Percentiles rank a stretch among this genome's conserved stretches.
Conservation (phyloP, 2,329 filamentous ascomycete species). For the Onygena corvina region DNA sequence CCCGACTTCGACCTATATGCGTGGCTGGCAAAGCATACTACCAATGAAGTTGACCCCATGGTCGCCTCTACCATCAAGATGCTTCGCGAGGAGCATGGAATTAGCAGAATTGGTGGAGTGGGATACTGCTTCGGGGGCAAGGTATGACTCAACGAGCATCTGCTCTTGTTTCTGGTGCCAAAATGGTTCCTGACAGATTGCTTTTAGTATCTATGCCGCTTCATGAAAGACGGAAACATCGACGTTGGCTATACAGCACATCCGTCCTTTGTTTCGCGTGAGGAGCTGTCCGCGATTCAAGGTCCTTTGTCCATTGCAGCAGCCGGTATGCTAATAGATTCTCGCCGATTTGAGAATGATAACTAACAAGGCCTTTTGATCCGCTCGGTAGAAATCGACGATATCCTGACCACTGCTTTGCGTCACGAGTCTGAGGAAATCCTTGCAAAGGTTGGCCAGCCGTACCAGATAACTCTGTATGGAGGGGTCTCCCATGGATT, state of each 20-base stretch:
- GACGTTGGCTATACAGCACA: conserved; percentile 64
- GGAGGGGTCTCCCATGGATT: conserved; percentile 61
- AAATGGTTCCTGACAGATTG: not conserved
- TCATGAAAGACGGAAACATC: conserved; percentile 50
- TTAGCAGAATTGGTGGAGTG: conserved; percentile 47
- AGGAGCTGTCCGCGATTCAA: conserved; percentile 54
- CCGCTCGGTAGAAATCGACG: conserved; percentile 38
- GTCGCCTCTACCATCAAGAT: conserved; percentile 42
- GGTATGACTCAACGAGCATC: conserved; percentile 31
- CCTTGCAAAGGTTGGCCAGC: conserved; percentile 40
- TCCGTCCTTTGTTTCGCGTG: conserved; percentile 59
- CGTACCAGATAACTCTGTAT: conserved; percentile 63
- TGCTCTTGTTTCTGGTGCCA: not conserved
- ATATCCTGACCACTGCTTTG: conserved; percentile 45
- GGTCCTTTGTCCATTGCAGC: conserved; percentile 57
- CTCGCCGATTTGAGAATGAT: not conserved
- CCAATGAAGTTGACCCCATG: conserved; percentile 41
- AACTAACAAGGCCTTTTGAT: not conserved
- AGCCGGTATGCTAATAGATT: conserved; percentile 28
- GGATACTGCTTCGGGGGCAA: conserved; percentile 70
- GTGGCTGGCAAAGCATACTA: conserved; percentile 39
- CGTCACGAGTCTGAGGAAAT: conserved; percentile 49
- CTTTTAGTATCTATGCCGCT: conserved; percentile 54
- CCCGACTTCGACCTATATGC: conserved; percentile 30
- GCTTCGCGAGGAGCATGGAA: conserved; percentile 39